A percentile compares a stretch with the other conserved stretches of the same genome.
phyloP scores from a whole-genome alignment of 805 yeast species.

The Yamadazyma nakazawae region DNA sequence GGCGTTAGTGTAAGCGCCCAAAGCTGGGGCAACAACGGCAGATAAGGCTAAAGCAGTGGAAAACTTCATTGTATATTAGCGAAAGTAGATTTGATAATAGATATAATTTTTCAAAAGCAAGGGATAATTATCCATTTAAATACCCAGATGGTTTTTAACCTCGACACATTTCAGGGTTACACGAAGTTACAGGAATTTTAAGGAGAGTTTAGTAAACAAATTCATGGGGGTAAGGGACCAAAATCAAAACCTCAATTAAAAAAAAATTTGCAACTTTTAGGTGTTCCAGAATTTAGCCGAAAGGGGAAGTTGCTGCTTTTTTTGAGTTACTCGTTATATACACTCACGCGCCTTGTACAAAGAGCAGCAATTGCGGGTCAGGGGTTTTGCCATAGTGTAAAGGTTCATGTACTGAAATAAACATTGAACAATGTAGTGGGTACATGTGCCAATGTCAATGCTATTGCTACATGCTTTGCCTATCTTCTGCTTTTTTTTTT shows the following conservation, averaged over 20 bases:
- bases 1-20: constrained; percentile 28
- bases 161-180: constrained; percentile 6
- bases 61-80: constrained; percentile 30
- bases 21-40: constrained; percentile 26
- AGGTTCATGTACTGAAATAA: too few species aligned
- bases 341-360: too few species aligned
- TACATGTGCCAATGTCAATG: too few species aligned
- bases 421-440: too few species aligned
- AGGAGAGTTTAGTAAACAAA: constrained; percentile 1
- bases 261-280: constrained; percentile 5
- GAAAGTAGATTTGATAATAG: not conserved
- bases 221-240: not conserved
- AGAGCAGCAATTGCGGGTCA: too few species aligned
- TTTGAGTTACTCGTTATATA: too few species aligned
- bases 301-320: constrained; percentile 2
- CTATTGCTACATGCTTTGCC: too few species aligned
- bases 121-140: constrained; percentile 1
- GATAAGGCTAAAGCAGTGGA: constrained; percentile 28
- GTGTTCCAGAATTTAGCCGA: constrained; percentile 9
- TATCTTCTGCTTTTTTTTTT: too few species aligned
- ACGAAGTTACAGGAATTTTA: not conserved
- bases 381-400: too few species aligned
- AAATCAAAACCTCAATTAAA: not conserved
- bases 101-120: not conserved
- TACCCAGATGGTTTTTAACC: constrained; percentile 1